Evolutionary conservation across 2,329 filamentous ascomycete species (phyloP).

Genomic region (Monosporascus ibericus): DNA sequence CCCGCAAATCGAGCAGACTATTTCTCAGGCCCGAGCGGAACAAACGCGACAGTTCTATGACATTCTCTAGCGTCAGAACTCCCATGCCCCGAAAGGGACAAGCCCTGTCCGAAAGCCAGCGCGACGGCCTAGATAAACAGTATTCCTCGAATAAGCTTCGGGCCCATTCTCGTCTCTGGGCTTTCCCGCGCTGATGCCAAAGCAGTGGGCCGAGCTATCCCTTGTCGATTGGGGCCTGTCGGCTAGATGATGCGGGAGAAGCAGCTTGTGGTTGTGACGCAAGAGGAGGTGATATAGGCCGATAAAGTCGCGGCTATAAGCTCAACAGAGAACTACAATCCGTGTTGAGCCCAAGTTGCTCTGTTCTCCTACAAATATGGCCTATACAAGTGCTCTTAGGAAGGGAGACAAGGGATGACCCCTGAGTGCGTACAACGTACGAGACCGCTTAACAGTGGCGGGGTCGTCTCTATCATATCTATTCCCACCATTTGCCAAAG

Average conservation of each 20-base stretch:
- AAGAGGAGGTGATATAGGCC: too few relatives aligned
- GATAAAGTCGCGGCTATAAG: too few relatives aligned
- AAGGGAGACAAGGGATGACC: too few relatives aligned
- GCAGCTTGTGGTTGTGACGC: too few relatives aligned
- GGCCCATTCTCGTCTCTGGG: conserved; percentile 34
- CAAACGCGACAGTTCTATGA: conserved; percentile 44
- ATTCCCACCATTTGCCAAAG: conserved; percentile 14
- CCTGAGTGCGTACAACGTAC: too few relatives aligned
- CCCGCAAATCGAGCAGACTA: conserved; percentile 41
- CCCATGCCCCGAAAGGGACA: conserved; percentile 25
- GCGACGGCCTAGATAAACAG: conserved; percentile 37
- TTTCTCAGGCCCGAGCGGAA: conserved; percentile 31
- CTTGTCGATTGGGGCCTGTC: not conserved
- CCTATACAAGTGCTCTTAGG: too few relatives aligned
- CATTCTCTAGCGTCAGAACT: conserved; percentile 21
- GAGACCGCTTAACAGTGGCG: not conserved
- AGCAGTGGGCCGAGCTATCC: not conserved
- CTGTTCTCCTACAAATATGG: too few relatives aligned
- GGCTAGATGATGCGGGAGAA: too few relatives aligned
- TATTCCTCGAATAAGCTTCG: conserved; percentile 42
- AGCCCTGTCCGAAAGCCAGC: conserved; percentile 37
- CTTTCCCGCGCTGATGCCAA: conserved; percentile 23
- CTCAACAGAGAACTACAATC: too few relatives aligned
- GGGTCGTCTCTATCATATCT: conserved; percentile 19
- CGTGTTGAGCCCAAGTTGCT: too few relatives aligned